Evolutionary conservation across 2,329 filamentous ascomycete species (phyloP).

Genomic region (Curvularia lunata): DNA sequence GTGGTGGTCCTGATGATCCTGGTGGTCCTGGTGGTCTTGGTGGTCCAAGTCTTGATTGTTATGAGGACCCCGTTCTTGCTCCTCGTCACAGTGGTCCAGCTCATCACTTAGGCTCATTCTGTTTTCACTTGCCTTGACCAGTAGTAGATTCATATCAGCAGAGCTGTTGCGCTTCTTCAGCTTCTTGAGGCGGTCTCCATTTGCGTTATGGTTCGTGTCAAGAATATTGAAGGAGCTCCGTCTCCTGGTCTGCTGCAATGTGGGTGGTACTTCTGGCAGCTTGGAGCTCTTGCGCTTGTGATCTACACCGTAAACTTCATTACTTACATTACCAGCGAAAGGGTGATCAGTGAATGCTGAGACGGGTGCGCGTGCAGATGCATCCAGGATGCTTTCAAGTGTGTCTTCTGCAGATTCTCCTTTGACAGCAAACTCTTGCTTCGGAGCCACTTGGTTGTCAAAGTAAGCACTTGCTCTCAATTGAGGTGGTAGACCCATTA

Average conservation of each 20-base stretch:
- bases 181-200: constrained; percentile 48
- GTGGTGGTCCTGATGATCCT: constrained; percentile 8
- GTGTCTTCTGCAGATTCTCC: constrained; percentile 87
- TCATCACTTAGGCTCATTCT: constrained; percentile 48
- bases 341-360: constrained; percentile 90
- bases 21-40: background rate
- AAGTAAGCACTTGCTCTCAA: constrained; percentile 92
- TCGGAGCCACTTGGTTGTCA: constrained; percentile 64
- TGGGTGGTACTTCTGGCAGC: constrained; percentile 31
- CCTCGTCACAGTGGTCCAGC: constrained; percentile 37
- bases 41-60: constrained; percentile 21
- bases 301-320: constrained; percentile 72
- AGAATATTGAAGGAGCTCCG: constrained; percentile 48
- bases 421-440: constrained; percentile 63
- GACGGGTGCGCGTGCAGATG: constrained; percentile 85
- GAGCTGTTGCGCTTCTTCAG: constrained; percentile 52
- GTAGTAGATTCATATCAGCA: constrained; percentile 45
- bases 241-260: constrained; percentile 41
- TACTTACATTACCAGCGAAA: constrained; percentile 76
- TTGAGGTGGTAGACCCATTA: constrained; percentile 74
- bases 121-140: constrained; percentile 41
- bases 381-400: constrained; percentile 89
- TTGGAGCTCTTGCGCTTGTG: constrained; percentile 51
- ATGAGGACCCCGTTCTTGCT: constrained; percentile 41
- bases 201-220: constrained; percentile 47